These are phyloP conservation scores for Penicillium olsonii DNA, from an alignment of 2,329 filamentous ascomycete genomes.

Conservation along the genomic window DNA sequence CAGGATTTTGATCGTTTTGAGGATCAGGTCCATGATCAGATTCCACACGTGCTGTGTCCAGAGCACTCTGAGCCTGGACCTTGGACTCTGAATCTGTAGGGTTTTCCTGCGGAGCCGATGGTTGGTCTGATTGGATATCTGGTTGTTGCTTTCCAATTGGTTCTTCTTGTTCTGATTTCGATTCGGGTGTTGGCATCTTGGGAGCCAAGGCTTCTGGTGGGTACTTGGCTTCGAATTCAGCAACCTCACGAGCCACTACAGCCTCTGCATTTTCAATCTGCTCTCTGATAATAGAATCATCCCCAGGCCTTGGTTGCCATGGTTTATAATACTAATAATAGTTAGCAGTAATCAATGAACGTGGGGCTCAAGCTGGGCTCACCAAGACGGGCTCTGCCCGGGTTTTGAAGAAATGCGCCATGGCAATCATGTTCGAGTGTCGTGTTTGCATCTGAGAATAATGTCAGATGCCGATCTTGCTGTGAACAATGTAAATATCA, in stretches of 20 bases:
- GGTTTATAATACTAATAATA: constrained; percentile 75
- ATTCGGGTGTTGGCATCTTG: constrained; percentile 15
- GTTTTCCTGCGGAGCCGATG: constrained; percentile 21
- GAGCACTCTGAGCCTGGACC: constrained; percentile 39
- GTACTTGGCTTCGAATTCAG: constrained; percentile 60
- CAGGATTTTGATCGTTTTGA: constrained; percentile 28
- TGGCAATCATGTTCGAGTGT: constrained; percentile 70
- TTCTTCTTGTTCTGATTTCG: constrained; percentile 16
- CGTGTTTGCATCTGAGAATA: constrained; percentile 67
- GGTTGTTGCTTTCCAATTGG: constrained; percentile 22
- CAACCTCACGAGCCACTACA: constrained; percentile 64
- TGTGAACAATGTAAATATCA: background rate
- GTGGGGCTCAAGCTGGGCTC: constrained; percentile 39
- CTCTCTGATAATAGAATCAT: constrained; percentile 69
- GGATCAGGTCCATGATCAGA: constrained; percentile 28
- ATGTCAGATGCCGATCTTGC: constrained; percentile 25
- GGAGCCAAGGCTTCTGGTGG: constrained; percentile 32
- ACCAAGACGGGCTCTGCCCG: constrained; percentile 72
- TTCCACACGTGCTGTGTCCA: constrained; percentile 31
- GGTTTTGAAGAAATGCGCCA: constrained; percentile 74
- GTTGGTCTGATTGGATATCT: constrained; percentile 16
- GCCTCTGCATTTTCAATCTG: constrained; percentile 69
- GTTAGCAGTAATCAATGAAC: constrained; percentile 20
- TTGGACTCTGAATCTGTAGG: constrained; percentile 14
- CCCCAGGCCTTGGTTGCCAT: constrained; percentile 69